phyloP scores from a whole-genome alignment of 805 yeast genomes.

The Pichia heedii region DNA sequence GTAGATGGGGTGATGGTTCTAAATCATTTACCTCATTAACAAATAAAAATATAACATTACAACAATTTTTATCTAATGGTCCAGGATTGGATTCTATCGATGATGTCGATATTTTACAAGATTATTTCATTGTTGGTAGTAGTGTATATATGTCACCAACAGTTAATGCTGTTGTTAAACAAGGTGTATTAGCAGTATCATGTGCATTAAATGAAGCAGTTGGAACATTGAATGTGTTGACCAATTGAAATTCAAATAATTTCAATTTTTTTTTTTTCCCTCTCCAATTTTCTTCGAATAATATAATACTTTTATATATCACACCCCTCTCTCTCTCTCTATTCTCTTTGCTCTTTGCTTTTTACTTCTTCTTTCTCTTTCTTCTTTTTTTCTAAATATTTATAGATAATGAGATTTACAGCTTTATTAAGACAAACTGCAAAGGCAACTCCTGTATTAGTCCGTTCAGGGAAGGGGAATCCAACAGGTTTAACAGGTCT shows the following conservation, averaged over 20 bases:
- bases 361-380: no score
- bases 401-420: conserved; percentile 30
- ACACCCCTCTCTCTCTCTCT: no score
- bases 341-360: no score
- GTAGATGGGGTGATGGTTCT: conserved; percentile 38
- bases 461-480: conserved; percentile 50
- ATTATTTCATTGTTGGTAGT: conserved; percentile 85
- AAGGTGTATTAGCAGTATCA: neutral
- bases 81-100: conserved; percentile 54
- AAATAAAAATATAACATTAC: conserved; percentile 41
- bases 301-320: no score
- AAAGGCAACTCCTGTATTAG: conserved; percentile 28
- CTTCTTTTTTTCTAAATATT: no score
- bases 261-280: no score
- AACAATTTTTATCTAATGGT: conserved; percentile 76
- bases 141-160: conserved; percentile 87
- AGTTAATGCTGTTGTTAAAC: conserved; percentile 50
- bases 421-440: conserved; percentile 32
- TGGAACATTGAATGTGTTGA: neutral
- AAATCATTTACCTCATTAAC: neutral
- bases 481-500: conserved; percentile 81
- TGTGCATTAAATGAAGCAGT: neutral
- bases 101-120: conserved; percentile 49
- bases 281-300: no score
- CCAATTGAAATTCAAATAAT: no score